Conservation (phyloP, 2,329 filamentous ascomycete species). For the Penicillium janthinellum region DNA sequence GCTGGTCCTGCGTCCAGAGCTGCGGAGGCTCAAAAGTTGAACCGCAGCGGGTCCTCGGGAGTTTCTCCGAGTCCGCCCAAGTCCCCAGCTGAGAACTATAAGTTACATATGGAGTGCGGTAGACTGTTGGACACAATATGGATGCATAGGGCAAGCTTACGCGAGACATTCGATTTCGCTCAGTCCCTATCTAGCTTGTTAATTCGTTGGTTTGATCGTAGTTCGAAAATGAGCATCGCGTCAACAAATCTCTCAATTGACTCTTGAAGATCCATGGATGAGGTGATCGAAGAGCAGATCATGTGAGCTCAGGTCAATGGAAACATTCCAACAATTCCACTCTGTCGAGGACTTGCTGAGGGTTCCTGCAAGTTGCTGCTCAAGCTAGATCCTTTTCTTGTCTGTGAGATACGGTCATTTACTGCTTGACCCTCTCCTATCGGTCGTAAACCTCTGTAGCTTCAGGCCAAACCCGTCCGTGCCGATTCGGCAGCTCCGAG, state of each 20-base stretch:
- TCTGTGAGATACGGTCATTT: neutral
- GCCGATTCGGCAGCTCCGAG: conserved; percentile 21
- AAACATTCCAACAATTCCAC: neutral
- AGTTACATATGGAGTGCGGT: neutral
- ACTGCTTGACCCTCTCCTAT: neutral
- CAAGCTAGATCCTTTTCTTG: neutral
- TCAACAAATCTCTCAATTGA: neutral
- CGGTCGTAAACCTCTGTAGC: neutral
- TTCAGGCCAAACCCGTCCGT: conserved; percentile 11
- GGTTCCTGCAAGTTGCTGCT: neutral
- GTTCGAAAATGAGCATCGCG: neutral
- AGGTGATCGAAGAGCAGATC: neutral
- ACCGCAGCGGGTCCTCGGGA: conserved; percentile 19
- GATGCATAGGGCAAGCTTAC: neutral
- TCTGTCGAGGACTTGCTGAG: neutral
- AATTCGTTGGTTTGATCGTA: neutral
- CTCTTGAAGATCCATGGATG: conserved; percentile 6
- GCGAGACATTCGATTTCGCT: neutral
- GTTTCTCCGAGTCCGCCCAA: conserved; percentile 35
- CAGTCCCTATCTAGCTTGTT: neutral
- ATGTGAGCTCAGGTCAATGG: neutral
- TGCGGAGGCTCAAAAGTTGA: conserved; percentile 4
- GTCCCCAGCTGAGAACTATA: neutral
- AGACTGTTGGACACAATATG: neutral
- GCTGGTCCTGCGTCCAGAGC: neutral